Evolutionary conservation across 2,329 filamentous ascomycete genomes (phyloP).

Genomic region (Ceratocystis albifundus): DNA sequence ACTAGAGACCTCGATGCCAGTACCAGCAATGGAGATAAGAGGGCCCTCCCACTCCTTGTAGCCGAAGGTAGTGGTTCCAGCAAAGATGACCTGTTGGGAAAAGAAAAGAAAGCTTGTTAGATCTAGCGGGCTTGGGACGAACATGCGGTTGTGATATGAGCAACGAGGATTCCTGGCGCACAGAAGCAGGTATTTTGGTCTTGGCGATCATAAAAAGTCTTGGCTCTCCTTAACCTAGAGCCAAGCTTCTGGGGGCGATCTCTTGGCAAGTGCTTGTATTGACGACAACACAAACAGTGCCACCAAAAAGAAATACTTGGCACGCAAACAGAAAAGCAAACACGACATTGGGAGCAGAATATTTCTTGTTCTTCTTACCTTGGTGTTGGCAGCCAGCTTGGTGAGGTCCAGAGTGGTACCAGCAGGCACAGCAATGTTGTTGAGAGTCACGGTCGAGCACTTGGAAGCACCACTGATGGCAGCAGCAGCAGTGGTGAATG

Average conservation of each 20-base stretch:
- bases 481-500: constrained; percentile 41
- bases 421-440: constrained; percentile 44
- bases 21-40: constrained; percentile 50
- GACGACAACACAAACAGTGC: background rate
- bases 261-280: constrained; percentile 7
- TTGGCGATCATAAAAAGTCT: constrained; percentile 25
- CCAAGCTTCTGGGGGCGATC: constrained; percentile 7
- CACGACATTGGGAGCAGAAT: too few relatives aligned
- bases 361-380: constrained; percentile 26
- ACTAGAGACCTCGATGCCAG: constrained; percentile 42
- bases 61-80: constrained; percentile 54
- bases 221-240: background rate
- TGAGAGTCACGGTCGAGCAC: constrained; percentile 45
- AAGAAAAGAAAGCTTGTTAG: constrained; percentile 26
- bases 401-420: constrained; percentile 49
- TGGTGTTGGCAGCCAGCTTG: constrained; percentile 38
- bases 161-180: background rate
- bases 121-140: background rate
- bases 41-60: constrained; percentile 56
- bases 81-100: constrained; percentile 41
- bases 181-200: constrained; percentile 1
- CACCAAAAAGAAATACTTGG: background rate
- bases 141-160: background rate
- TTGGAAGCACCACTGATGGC: constrained; percentile 39
- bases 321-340: background rate